phyloP scores from a whole-genome alignment of 2,329 filamentous ascomycete genomes.

The Cordyceps javanica region DNA sequence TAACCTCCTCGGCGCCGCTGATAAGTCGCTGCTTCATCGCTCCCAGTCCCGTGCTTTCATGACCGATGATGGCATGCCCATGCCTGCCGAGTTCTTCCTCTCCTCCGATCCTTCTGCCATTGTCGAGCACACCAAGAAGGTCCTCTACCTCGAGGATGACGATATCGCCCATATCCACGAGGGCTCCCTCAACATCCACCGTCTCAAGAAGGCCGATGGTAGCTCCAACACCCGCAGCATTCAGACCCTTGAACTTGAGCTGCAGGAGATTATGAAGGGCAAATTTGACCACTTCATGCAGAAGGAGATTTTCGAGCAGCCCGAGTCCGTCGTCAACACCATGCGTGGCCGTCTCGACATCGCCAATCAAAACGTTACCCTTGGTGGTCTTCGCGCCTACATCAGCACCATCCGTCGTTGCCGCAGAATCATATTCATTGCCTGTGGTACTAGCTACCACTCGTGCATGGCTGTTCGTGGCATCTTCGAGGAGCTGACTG shows the following conservation, averaged over 20 bases:
- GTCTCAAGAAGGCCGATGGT: constrained; percentile 92
- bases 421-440: constrained; percentile 97
- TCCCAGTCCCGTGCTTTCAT: constrained; percentile 98
- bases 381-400: constrained; percentile 93
- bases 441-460: constrained; percentile 96
- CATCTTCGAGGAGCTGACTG: constrained; percentile 94
- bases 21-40: constrained; percentile 97
- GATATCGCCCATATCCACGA: constrained; percentile 99
- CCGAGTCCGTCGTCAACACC: constrained; percentile 98
- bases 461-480: constrained; percentile 99
- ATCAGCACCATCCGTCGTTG: constrained; percentile 94
- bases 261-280: constrained; percentile 99
- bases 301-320: constrained; percentile 99
- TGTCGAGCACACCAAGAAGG: constrained; percentile 99
- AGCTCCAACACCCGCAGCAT: constrained; percentile 96
- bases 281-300: constrained; percentile 99
- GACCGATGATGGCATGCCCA: constrained; percentile 95
- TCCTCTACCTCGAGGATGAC: constrained; percentile 98
- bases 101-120: constrained; percentile 98
- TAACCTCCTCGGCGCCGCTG: constrained; percentile 72
- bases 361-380: constrained; percentile 88
- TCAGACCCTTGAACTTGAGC: constrained; percentile 96
- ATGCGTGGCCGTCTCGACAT: constrained; percentile 98
- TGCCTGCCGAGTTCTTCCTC: constrained; percentile 98
- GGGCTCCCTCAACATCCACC: constrained; percentile 97